Conservation (phyloP, 306 rosid species). For the Abrus pulchellus region DNA sequence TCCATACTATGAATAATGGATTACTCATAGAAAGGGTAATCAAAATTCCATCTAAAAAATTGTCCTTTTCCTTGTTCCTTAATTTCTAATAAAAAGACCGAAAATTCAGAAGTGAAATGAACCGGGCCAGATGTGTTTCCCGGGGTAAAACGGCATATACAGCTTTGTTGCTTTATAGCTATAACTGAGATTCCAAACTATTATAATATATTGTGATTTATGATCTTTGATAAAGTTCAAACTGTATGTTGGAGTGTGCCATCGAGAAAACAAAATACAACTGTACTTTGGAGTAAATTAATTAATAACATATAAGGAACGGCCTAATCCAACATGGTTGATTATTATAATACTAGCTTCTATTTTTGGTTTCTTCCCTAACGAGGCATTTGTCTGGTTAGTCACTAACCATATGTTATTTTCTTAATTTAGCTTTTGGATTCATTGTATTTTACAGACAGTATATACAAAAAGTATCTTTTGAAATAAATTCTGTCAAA, state of each 20-base stretch:
- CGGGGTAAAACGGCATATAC: background rate
- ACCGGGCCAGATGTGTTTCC: slow-evolving; percentile 25
- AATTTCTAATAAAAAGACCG: background rate
- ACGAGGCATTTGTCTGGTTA: slow-evolving; percentile 17
- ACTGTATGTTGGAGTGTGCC: background rate
- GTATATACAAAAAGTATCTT: background rate
- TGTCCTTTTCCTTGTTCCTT: background rate
- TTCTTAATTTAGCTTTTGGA: background rate
- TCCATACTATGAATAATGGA: background rate
- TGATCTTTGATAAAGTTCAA: background rate
- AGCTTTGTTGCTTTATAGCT: background rate
- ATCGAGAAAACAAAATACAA: background rate
- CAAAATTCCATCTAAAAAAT: background rate
- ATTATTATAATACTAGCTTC: background rate
- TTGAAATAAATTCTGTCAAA: background rate
- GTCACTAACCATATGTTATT: background rate
- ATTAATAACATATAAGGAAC: background rate
- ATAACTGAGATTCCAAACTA: slow-evolving; percentile 2
- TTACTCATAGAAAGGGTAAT: background rate
- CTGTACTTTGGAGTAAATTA: slow-evolving; percentile 1
- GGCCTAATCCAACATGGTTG: background rate
- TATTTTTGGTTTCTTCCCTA: background rate
- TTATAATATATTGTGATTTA: background rate
- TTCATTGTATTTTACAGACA: background rate
- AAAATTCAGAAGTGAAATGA: background rate